Base-by-base conservation (phyloP, 1,139 yeast species). In the Suhomyces bolitotheri region DNA sequence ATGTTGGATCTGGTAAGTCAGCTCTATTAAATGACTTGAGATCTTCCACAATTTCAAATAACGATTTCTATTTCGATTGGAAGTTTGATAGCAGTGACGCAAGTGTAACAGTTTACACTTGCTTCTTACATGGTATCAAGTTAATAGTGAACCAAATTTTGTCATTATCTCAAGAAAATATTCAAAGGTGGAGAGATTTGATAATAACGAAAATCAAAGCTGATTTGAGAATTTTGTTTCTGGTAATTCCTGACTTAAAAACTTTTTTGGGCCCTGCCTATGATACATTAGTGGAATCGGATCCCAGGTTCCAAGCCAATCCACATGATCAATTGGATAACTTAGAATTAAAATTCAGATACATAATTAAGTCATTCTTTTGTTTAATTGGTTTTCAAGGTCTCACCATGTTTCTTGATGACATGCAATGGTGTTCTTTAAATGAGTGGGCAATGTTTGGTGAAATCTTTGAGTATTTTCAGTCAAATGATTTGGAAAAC, bases 1-100 rank as follows among this genome's bases (percentile, higher is more conserved):
- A 58, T n/a, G 48, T 69, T 0, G 82, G 81, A 1, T 51, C 62
- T 4, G 82, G 81, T 4, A 75, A 74, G 49, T 60, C 78, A 0
- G 53, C 72, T 4, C 45, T 76, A 5, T 50, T 76, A n/a, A 58
- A 60, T 20, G 76, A 71, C 29, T 47, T 75, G 28, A 66, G 63
- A 36, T 56, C 66, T 4, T 51, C 56, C 2, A 64, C 75, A 2
- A 50, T 66, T 12, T 56, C 68, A 2, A 56, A 61, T 25, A 62
- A 62, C 38, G 61, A 61, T 16, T 67, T 68, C 44, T 70, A 62
- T 45, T 64, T 71, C 22, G 58, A 54, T 21, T 72, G 77, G 68
- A 69, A 65, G 34, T 71, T 71, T 41, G 52, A 54, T 29, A 43
- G 64, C 49, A 43, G 60, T 40, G 54, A 60, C 32, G 56, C 60